Conservation (phyloP, 2,329 filamentous ascomycete genomes). For the Claviceps digitariae region DNA sequence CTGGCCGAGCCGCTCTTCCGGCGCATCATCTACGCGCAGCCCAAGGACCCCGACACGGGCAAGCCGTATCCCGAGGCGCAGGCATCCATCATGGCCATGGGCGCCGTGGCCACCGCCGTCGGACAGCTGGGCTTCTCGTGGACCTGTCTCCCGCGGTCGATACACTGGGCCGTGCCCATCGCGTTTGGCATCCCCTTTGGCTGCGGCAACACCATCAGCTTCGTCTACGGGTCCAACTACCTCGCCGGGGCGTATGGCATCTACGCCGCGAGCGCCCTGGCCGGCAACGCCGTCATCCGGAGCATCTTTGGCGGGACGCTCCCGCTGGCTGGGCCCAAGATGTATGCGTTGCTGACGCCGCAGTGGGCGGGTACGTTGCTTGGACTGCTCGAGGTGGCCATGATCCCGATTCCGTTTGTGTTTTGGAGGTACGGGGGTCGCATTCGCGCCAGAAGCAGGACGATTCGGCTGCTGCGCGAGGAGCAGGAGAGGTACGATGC, state of each 20-base stretch:
- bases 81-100: conserved; percentile 67
- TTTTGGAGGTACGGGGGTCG: conserved; percentile 53
- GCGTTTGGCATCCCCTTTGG: conserved; percentile 70
- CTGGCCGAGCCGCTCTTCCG: conserved; percentile 58
- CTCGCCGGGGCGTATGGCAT: conserved; percentile 67
- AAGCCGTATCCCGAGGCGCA: conserved; percentile 65
- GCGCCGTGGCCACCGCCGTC: conserved; percentile 57
- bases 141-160: conserved; percentile 64
- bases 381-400: conserved; percentile 55
- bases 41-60: conserved; percentile 61
- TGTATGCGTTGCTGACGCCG: conserved; percentile 57
- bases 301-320: conserved; percentile 63
- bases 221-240: conserved; percentile 75
- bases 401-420: conserved; percentile 68
- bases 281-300: conserved; percentile 64
- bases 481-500: conserved; percentile 26
- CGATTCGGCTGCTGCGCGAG: conserved; percentile 31
- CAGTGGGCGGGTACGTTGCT: conserved; percentile 71
- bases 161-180: conserved; percentile 74
- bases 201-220: conserved; percentile 60
- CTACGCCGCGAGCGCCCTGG: conserved; percentile 68
- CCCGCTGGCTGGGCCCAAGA: conserved; percentile 58
- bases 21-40: conserved; percentile 63
- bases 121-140: conserved; percentile 81
- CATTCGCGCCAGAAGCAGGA: conserved; percentile 37